Conservation (phyloP, 306 rosid genomes). For the Gillenia trifoliata region DNA sequence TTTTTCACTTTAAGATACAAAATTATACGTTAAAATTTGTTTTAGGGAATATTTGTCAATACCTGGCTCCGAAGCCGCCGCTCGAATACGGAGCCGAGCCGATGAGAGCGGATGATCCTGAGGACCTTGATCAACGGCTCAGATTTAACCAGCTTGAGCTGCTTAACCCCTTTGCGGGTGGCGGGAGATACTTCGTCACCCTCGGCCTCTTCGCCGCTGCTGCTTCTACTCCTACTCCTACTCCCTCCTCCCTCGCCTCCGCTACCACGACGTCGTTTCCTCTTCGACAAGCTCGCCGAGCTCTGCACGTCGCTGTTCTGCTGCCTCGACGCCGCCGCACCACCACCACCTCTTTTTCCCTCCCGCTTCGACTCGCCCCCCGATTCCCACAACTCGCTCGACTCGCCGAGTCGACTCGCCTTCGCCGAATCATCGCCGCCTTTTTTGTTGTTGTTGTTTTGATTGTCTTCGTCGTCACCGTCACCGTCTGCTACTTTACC, state of each 20-base stretch:
- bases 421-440: neutral
- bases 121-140: conserved; percentile 46
- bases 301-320: conserved; percentile 49
- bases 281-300: conserved; percentile 40
- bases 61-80: conserved; percentile 67
- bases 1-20: neutral
- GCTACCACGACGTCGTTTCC: conserved; percentile 26
- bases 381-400: conserved; percentile 11
- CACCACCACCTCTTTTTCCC: neutral
- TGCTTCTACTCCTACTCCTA: neutral
- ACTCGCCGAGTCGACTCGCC: conserved; percentile 14
- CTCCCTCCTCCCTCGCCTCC: conserved; percentile 14
- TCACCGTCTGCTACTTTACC: conserved; percentile 7
- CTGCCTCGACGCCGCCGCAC: conserved; percentile 15
- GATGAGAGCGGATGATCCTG: conserved; percentile 38
- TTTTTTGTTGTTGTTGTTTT: neutral
- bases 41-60: conserved; percentile 1
- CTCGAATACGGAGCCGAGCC: conserved; percentile 51
- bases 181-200: conserved; percentile 50
- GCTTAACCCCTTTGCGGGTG: conserved; percentile 24
- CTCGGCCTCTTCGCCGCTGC: conserved; percentile 47
- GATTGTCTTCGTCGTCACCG: neutral
- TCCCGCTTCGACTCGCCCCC: conserved; percentile 25
- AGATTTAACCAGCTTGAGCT: conserved; percentile 32
- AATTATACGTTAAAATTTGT: neutral